phyloP scores from a whole-genome alignment of 768 basidiomycete species.

The Rhodotorula taiwanensis region DNA sequence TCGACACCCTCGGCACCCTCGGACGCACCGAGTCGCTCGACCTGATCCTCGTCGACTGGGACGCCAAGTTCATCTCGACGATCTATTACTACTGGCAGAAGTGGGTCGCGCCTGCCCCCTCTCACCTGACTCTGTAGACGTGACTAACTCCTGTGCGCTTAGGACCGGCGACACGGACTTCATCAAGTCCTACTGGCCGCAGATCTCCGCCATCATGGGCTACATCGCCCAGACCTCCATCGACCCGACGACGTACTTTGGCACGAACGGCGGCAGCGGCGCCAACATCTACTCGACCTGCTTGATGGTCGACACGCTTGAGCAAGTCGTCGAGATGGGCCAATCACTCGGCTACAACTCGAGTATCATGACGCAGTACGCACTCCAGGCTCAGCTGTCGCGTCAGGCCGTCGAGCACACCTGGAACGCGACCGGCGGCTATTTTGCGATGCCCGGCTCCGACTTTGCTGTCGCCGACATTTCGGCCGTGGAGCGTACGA shows the following conservation, averaged over 20 bases:
- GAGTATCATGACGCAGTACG: background rate
- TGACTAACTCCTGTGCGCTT: background rate
- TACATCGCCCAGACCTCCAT: background rate
- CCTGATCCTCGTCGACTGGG: background rate
- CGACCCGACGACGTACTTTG: background rate
- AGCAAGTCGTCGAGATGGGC: background rate
- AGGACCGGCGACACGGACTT: slow-evolving; percentile 1
- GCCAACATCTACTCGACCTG: background rate
- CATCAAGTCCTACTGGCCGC: background rate
- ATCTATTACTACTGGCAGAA: background rate
- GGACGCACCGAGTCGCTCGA: background rate
- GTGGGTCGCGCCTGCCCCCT: background rate
- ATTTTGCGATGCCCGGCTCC: background rate
- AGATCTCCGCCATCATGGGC: background rate
- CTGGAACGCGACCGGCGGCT: background rate
- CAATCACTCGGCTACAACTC: background rate
- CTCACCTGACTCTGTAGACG: background rate
- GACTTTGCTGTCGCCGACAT: background rate
- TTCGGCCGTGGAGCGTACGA: background rate
- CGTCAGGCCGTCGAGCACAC: background rate
- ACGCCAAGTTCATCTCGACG: background rate
- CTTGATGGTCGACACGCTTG: background rate
- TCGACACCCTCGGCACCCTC: background rate
- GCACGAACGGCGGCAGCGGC: background rate
- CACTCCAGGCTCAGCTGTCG: background rate